Base-by-base conservation (phyloP, 2,329 filamentous ascomycete species). In the Myriosclerotinia duriaeana region DNA sequence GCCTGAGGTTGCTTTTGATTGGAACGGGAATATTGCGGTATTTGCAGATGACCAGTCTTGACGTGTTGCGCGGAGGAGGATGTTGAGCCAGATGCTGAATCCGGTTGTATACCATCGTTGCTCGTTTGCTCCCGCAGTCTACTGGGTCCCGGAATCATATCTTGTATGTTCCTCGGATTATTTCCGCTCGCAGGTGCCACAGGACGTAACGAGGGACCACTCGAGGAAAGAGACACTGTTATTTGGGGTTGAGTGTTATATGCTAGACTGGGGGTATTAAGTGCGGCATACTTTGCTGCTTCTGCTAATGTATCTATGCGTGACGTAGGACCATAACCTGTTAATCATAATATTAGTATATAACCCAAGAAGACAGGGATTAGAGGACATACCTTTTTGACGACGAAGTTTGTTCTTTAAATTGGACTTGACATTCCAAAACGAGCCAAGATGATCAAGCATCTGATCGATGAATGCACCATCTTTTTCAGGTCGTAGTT, bases 351-450 rank as follows among this genome's bases (percentile, higher is more conserved):
- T 0, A n/a, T 61, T 38, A 61, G 44, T 40, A 50, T 17, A 9
- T 12, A 11, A 17, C n/a, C 15, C 0, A 6, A 30, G 26, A 38
- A 61, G 1, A 6, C 0, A 26, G 2, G 12, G 11, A 8, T 36
- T 22, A 8, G 38, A 38, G 34, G 20, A n/a, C 30, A 11, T 61
- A 61, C 58, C 58, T 2, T 36, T 20, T 0, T 11, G 14, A 26
- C 12, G n/a, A 12, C 30, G 30, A 36, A 36, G 17, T 40, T 50
- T 36, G 11, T 50, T 38, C 3, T 38, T 15, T 12, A 61, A 14
- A 20, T 61, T 61, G 2, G n/a, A 22, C 22, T 38, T 61, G 4
- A 61, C 26, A 22, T 61, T 52, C 58, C 58, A 61, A 52, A 61
- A 36, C 58, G 44, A 61, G 5, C 58, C 44, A 7, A 61, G 44